Base-by-base conservation (phyloP, 306 rosid species). In the Delonix regia region DNA sequence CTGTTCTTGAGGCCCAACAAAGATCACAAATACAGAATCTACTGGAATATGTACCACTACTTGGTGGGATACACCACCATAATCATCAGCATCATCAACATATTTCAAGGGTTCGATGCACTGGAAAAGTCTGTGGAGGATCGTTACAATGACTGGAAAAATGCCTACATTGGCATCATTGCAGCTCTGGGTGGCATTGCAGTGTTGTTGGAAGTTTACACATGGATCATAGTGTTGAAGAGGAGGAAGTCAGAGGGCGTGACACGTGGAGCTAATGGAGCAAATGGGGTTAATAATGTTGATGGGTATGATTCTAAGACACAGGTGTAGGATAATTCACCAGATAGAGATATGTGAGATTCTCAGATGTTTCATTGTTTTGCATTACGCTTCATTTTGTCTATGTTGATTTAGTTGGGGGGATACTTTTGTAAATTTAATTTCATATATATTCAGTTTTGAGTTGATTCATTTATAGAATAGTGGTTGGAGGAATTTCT, bases 1-100 rank as follows among this genome's bases (percentile, higher is more conserved):
- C 75, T 95, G 67, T 89, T 95, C 63, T 68, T 95, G 78, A 95
- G 99, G 85, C 99, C 92, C 22, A 91, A 95, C 80, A 87, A 85
- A 76, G 97, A 93, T 48, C 97, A 95, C 76, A 95, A 91, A 65
- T 78, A 47, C 87, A 88, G 96, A 90, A 18, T 95, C 24, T 82
- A 82, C 90, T 91, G 99, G 98, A 95, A 87, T 28, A n/a, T 77
- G 7, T 95, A 90, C 80, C 97, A 95, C 80, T 83, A 87, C 45
- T 3, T 71, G 0, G 61, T 90, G 6, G 98, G 98, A 12, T 88
- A 93, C 74, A 22, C 82, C 14, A 91, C 93, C 45, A 95, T 95
- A 44, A 28, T 60, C 79, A 87, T 95, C 34, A 83, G 93, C 80
- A 73, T 91, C 49, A 33, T 51, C 44, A 93, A 95, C 82, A 83